Percentiles rank a stretch among this genome's conserved stretches.
phyloP scores from a whole-genome alignment of 2,329 filamentous ascomycete species.

The Ophiostoma triangulosporum region DNA sequence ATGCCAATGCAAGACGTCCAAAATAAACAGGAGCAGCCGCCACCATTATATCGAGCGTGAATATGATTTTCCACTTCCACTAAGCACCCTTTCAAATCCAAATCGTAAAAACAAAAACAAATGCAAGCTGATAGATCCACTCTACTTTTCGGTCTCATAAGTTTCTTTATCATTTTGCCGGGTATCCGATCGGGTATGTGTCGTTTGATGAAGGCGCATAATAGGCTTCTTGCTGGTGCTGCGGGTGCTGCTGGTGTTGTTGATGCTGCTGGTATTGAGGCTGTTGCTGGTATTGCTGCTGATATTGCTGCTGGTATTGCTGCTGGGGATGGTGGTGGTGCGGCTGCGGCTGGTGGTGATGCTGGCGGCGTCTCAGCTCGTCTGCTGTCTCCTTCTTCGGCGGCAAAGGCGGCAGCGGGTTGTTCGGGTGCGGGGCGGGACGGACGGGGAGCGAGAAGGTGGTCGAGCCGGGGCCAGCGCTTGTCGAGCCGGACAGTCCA shows the following conservation, averaged over 20 bases:
- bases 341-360: slow-evolving; percentile 3
- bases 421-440: slow-evolving; percentile 43
- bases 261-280: slow-evolving; percentile 3
- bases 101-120: neutral
- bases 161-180: slow-evolving; percentile 14
- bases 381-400: slow-evolving; percentile 42
- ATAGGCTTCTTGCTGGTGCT: neutral
- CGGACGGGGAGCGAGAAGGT: slow-evolving; percentile 53
- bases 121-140: neutral
- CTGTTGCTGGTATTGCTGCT: slow-evolving; percentile 5
- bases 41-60: neutral
- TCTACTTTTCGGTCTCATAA: neutral
- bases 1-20: neutral
- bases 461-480: slow-evolving; percentile 29
- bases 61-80: neutral
- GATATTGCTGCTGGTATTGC: slow-evolving; percentile 1
- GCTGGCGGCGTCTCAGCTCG: slow-evolving; percentile 27
- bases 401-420: slow-evolving; percentile 45
- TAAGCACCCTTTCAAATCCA: neutral
- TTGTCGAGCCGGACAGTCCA: slow-evolving; percentile 15
- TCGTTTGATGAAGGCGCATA: slow-evolving; percentile 8
- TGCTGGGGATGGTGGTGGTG: slow-evolving; percentile 7
- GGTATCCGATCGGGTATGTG: slow-evolving; percentile 19
- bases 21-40: neutral
- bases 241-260: slow-evolving; percentile 3